Percentiles rank a stretch among this genome's conserved stretches.
phyloP scores from a whole-genome alignment of 1,284 basidiomycete genomes.

The Trichosporon ovoides region DNA sequence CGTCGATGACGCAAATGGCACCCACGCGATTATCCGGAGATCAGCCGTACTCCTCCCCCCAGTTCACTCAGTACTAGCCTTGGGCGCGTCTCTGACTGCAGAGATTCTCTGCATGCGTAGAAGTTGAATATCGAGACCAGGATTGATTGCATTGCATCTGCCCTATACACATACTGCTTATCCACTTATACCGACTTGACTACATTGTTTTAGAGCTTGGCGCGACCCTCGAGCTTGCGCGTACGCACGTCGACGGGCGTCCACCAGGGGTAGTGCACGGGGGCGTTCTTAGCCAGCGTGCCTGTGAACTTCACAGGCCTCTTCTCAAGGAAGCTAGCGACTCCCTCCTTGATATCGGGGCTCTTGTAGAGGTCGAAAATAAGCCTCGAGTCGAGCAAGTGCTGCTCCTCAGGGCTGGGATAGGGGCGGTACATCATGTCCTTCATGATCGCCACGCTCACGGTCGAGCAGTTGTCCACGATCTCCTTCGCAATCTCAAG shows the following conservation, averaged over 20 bases:
- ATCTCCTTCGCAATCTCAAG: conserved; percentile 15
- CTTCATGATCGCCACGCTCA: conserved; percentile 12
- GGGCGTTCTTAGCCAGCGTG: conserved; percentile 10
- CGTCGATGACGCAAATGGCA: too few relatives aligned
- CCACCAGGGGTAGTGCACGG: conserved; percentile 18
- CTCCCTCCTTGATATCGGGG: conserved; percentile 20
- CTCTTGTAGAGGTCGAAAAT: conserved; percentile 10
- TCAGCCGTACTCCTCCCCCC: too few relatives aligned
- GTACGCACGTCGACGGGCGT: conserved; percentile 9
- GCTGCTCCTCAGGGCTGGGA: conserved; percentile 17
- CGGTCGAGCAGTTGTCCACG: conserved; percentile 10
- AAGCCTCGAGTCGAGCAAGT: conserved; percentile 19
- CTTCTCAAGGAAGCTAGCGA: conserved; percentile 19
- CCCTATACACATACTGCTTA: too few relatives aligned
- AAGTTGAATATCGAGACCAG: too few relatives aligned
- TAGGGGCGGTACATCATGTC: conserved; percentile 15
- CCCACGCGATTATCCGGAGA: too few relatives aligned
- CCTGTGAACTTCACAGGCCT: conserved; percentile 15
- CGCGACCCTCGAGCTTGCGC: neutral
- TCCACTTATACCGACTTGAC: too few relatives aligned
- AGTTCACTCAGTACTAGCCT: too few relatives aligned
- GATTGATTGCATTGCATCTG: too few relatives aligned
- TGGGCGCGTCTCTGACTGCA: too few relatives aligned
- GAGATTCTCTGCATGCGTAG: too few relatives aligned
- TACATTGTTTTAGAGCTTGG: neutral